Conservation (phyloP, 2,329 filamentous ascomycete species). For the Atkinsonella hypoxylon region DNA sequence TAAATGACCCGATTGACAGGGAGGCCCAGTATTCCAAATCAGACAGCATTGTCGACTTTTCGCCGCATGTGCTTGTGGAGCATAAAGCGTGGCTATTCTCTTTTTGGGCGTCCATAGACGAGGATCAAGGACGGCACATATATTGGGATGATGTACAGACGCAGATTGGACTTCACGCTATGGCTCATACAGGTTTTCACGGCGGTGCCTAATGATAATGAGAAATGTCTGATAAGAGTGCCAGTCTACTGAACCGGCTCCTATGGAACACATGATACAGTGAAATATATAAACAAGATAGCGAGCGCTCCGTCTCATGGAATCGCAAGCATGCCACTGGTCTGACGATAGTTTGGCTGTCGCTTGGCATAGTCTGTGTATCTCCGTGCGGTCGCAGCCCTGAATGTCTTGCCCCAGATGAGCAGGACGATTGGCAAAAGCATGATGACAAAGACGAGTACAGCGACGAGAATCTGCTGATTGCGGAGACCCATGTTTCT, state of each 20-base stretch:
- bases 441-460: constrained; percentile 4
- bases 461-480: constrained; percentile 8
- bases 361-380: constrained; percentile 4
- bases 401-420: constrained; percentile 8
- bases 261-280: neutral
- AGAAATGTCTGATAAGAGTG: neutral
- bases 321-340: neutral
- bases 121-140: neutral
- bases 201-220: neutral
- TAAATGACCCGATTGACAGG: neutral
- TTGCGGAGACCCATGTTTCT: constrained; percentile 12
- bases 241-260: too few species aligned
- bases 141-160: constrained; percentile 5
- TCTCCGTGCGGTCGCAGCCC: constrained; percentile 4
- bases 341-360: constrained; percentile 7
- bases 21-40: neutral
- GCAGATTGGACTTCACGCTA: neutral
- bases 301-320: neutral
- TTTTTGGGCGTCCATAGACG: constrained; percentile 5
- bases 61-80: constrained; percentile 2
- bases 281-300: neutral
- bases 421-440: constrained; percentile 7
- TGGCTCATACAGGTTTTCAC: neutral
- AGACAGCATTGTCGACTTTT: constrained; percentile 6
- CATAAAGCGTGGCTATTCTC: constrained; percentile 3